Evolutionary conservation across 257 asterid species (phyloP).

Genomic region (Petunia axillaris): DNA sequence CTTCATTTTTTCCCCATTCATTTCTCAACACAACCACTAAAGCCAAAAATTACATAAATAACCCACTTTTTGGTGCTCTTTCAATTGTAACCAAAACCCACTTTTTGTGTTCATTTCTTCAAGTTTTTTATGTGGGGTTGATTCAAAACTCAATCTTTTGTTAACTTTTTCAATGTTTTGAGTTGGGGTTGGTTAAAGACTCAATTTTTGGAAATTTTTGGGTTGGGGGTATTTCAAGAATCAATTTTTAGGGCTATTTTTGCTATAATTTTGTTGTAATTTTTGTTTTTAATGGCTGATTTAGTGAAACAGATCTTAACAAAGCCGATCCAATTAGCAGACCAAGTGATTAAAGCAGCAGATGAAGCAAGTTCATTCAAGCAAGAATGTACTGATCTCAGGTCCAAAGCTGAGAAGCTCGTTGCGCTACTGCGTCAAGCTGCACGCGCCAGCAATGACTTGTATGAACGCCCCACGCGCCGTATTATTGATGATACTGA

Average conservation of each 20-base stretch:
- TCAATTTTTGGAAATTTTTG: neutral
- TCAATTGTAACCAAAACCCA: neutral
- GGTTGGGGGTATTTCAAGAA: neutral
- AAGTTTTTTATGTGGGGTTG: neutral
- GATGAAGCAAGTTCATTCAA: constrained; percentile 66
- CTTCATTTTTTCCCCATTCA: neutral
- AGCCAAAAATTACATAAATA: neutral
- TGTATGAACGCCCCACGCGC: constrained; percentile 75
- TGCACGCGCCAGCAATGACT: constrained; percentile 76
- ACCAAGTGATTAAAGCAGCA: constrained; percentile 62
- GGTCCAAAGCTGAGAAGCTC: constrained; percentile 69
- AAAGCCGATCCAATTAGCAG: constrained; percentile 67
- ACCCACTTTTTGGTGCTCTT: neutral
- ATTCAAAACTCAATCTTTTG: neutral
- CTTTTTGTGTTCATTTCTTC: neutral
- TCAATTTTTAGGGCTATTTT: neutral
- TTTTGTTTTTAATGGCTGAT: constrained; percentile 53
- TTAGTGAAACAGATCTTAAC: constrained; percentile 69
- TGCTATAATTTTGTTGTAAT: neutral
- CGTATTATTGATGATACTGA: constrained; percentile 77
- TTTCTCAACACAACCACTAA: neutral
- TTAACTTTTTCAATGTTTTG: neutral
- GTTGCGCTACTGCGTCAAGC: constrained; percentile 71
- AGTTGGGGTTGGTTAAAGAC: neutral
- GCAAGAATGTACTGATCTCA: constrained; percentile 67